Evolutionary conservation across 2,329 filamentous ascomycete species (phyloP).

Genomic region (Madurella mycetomatis): DNA sequence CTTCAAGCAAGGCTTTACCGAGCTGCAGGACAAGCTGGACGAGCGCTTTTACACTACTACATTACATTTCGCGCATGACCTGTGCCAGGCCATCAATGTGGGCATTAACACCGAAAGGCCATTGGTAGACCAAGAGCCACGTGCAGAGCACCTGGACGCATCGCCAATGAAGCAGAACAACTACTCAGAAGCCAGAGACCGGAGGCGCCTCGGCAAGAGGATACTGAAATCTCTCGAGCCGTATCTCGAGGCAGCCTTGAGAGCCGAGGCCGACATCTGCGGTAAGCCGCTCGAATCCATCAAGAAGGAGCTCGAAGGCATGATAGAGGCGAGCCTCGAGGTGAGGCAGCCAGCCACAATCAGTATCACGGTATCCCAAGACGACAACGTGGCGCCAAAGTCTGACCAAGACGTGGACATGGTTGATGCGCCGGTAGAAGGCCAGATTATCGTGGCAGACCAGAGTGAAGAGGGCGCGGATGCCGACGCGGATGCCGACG

Average conservation of each 20-base stretch:
- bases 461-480: slow-evolving; percentile 28
- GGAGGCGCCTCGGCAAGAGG: slow-evolving; percentile 79
- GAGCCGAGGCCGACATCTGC: slow-evolving; percentile 76
- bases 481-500: slow-evolving; percentile 34
- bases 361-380: slow-evolving; percentile 28
- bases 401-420: slow-evolving; percentile 47
- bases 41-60: slow-evolving; percentile 55
- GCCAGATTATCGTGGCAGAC: slow-evolving; percentile 44
- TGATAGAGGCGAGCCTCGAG: slow-evolving; percentile 66
- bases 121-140: slow-evolving; percentile 25
- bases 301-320: slow-evolving; percentile 66
- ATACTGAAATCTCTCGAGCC: slow-evolving; percentile 82
- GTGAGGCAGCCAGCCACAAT: slow-evolving; percentile 38
- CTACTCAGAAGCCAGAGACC: slow-evolving; percentile 69
- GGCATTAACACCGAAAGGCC: slow-evolving; percentile 44
- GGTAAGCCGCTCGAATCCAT: slow-evolving; percentile 66
- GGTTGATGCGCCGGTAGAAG: slow-evolving; percentile 44
- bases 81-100: slow-evolving; percentile 49
- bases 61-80: slow-evolving; percentile 52
- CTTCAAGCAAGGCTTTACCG: slow-evolving; percentile 50
- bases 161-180: slow-evolving; percentile 48
- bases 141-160: slow-evolving; percentile 38
- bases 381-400: slow-evolving; percentile 38
- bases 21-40: slow-evolving; percentile 50
- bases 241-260: slow-evolving; percentile 68